A percentile compares a stretch with the other conserved stretches of the same genome.
Evolutionary conservation across 2,329 filamentous ascomycete species (phyloP).

Genomic region (Curvularia spicifera): DNA sequence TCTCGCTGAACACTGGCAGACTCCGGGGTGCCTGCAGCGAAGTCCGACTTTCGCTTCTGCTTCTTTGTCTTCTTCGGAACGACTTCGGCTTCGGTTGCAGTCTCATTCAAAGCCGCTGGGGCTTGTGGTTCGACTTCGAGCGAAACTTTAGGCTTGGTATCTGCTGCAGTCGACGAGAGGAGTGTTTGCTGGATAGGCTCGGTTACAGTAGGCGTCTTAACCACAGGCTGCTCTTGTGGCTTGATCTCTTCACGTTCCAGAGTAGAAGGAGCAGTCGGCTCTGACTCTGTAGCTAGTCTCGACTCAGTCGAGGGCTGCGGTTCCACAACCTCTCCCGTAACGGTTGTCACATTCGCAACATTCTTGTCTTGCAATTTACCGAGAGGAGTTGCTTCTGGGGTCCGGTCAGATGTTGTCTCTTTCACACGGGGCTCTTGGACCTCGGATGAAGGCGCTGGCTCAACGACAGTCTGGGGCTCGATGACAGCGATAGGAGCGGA

Average conservation of each 20-base stretch:
- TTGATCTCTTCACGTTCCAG: constrained; percentile 36
- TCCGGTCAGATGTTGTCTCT: not conserved
- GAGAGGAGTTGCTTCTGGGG: not conserved
- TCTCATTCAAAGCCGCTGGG: not conserved
- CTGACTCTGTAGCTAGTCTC: not conserved
- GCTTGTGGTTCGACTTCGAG: not conserved
- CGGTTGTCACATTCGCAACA: not conserved
- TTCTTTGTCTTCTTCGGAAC: constrained; percentile 26
- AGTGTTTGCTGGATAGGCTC: not conserved
- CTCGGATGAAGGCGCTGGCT: not conserved
- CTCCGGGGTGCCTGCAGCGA: constrained; percentile 7
- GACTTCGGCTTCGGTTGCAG: constrained; percentile 8
- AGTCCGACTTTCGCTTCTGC: constrained; percentile 28
- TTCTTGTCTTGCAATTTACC: not conserved
- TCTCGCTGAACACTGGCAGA: not conserved
- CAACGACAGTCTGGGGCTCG: not conserved
- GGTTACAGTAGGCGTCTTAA: not conserved
- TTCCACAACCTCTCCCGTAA: not conserved
- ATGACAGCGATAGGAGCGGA: constrained; percentile 4
- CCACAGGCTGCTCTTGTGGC: constrained; percentile 26
- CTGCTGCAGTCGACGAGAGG: not conserved
- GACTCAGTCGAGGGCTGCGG: not conserved
- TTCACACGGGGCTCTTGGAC: not conserved
- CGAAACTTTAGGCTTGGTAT: not conserved
- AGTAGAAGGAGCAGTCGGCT: constrained; percentile 18